Base-by-base conservation (phyloP, 2,329 filamentous ascomycete species). In the Sporothrix pseudoabietina region DNA sequence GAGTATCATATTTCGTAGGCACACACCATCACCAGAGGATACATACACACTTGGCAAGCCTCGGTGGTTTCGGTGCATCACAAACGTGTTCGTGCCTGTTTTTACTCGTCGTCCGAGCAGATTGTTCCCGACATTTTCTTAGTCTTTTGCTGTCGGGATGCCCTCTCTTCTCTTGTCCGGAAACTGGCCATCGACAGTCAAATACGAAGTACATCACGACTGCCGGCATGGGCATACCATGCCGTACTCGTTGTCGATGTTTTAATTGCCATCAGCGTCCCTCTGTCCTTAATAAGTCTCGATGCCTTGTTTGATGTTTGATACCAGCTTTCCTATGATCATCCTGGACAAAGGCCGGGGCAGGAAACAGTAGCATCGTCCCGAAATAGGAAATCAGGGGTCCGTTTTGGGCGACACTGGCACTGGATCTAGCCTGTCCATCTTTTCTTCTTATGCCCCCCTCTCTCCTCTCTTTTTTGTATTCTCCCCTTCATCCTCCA, bases 331-430 rank as follows among this genome's bases (percentile, higher is more conserved):
- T 44, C 19, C 35, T 41, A n/a, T 9, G 32, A 41, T 44, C n/a
- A 65, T 44, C 35, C 35, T 66, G 39, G 39, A 47, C 39, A 66
- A 6, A 26, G 12, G 22, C 52, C 14, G 16, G 6, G 35, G 6
- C 44, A 35, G 39, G 52, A 59, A 57, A 41, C 52, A 41, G 52
- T 68, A 54, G 35, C 52, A 59, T 39, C 19, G 69, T 63, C 57
- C 57, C 70, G 16, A 32, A 71, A 71, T 61, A 71, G 70, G 70
- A 71, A 71, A 65, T 35, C 39, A 52, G 19, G 44, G 35, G 41
- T 12, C 70, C 59, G 41, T 65, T 71, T 71, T 65, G 70, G 57
- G 57, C 44, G n/a, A 63, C 41, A 52, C 8, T 32, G 54, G 19
- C 10, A 47, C 44, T 39, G 39, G 39, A 22, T 68, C 44, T 54